Base-by-base conservation (phyloP, 306 rosid species). In the Lotus japonicus region DNA sequence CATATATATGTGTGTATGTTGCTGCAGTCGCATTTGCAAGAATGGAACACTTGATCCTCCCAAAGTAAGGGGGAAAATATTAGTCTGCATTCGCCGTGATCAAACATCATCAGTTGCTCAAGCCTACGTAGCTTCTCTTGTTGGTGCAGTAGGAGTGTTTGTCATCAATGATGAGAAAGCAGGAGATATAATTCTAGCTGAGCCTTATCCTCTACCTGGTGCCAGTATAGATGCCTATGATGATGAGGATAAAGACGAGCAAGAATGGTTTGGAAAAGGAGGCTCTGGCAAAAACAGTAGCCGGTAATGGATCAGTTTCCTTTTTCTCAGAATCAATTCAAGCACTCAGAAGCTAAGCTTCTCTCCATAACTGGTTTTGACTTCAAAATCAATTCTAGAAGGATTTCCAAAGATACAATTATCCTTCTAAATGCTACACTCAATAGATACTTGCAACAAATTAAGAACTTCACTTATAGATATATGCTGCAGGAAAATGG, bases 71-170 rank as follows among this genome's bases (percentile, higher is more conserved):
- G 80, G 83, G 9, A 55, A 50, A 19, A n/a, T 74, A 15, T 9
- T 90, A 78, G 72, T 85, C 4, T 90, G 91, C 58, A 19, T 62
- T 68, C 67, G 91, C 33, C 81, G 75, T 8, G 66, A 74, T 0
- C 58, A 6, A 55, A 78, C 41, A 51, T 71, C 86, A 72, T 43
- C 69, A 3, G 15, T 73, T 4, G 76, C 65, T 9, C 79, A 87
- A 66, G 87, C 88, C 11, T 28, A 16, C 1, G 44, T 60, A 18
- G 89, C 83, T 7, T 8, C n/a, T 45, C 26, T 9, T 49, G 89
- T 84, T 6, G 94, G 96, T 0, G 94, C 88, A 6, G 75, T 82
- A 4, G 87, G 84, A 36, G 64, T 87, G 85, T 63, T 85, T 73
- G 72, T 90, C 49, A 72, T 59, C 31, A 90, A 90, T 58, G 72